Evolutionary conservation across 371 early-diverging fungal genomes (phyloP), one percentile per base, ranked within the genome.

Genomic region (Blakeslea trispora): DNA sequence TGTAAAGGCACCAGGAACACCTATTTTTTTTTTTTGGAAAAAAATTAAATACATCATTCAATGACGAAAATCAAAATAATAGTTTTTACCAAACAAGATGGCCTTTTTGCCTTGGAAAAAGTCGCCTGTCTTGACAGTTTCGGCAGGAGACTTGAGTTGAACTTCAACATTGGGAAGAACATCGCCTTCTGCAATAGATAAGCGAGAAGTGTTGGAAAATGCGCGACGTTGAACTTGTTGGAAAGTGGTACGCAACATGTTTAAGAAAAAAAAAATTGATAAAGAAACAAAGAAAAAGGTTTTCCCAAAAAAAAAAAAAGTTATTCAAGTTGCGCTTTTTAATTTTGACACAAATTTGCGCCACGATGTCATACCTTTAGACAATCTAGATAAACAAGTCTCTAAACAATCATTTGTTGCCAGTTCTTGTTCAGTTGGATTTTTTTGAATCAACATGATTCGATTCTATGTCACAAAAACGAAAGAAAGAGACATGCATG

Each of bases 1-100:
- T 2, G 86, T 86, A 43, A 88, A 88, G 1, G 86, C 88, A 34
- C 83, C 83, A 15, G 83, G 85, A 15, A 83, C 82, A 48, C 79
- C 57, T 57, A 41, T 19, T 24, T 22, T 6, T 50, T 57, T 32
- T 23, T 32, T 24, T 10, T 8, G 9, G 8, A 24, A 24, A 45
- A 6, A 23, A 45, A 3, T 5, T 6, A 23, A 2, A 3, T 23
- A 45, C 14, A 22, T 17, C 44, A 18, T 44, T 45, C 21, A 49
- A n/a, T n/a, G n/a, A n/a, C n/a, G n/a, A n/a, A n/a, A n/a, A n/a
- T n/a, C n/a, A n/a, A n/a, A n/a, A n/a, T n/a, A n/a, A n/a, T n/a
- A n/a, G n/a, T 22, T 8, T 45, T 50, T 57, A 57, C 57, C 83
- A 53, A 85, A 72, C 15, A 85, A 68, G 39, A 83, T 65, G 34